Conservation (phyloP, 1,284 basidiomycete species). For the Marasmius tenuissimus region DNA sequence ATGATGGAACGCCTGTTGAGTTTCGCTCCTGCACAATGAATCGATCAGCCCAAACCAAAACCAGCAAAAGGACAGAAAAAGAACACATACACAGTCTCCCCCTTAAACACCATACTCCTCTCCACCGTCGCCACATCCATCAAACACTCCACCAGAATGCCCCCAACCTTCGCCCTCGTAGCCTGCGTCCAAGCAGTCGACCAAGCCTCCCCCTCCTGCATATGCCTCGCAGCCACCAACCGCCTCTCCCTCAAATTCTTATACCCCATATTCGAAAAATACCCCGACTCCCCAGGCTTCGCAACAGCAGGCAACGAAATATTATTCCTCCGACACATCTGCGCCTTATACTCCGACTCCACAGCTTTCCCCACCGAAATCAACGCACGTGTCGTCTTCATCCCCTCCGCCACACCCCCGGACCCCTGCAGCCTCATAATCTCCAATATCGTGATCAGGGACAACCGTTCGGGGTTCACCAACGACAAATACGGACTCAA, state of each 20-base stretch:
- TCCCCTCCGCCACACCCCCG: slow-evolving; percentile 80
- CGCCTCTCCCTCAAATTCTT: slow-evolving; percentile 56
- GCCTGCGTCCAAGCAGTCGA: slow-evolving; percentile 82
- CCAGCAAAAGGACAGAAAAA: slow-evolving; percentile 1
- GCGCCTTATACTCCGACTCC: slow-evolving; percentile 86
- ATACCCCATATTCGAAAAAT: slow-evolving; percentile 62
- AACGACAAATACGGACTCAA: slow-evolving; percentile 70
- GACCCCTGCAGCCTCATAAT: slow-evolving; percentile 83
- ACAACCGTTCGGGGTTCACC: slow-evolving; percentile 78
- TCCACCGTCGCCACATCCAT: slow-evolving; percentile 85
- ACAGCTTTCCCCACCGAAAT: slow-evolving; percentile 84
- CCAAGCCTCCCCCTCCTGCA: slow-evolving; percentile 68
- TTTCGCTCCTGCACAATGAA: slow-evolving; percentile 56
- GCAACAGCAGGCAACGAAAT: slow-evolving; percentile 47
- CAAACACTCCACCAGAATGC: slow-evolving; percentile 80
- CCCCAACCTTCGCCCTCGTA: slow-evolving; percentile 78
- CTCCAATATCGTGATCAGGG: slow-evolving; percentile 89
- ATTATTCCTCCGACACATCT: slow-evolving; percentile 72
- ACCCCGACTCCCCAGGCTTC: slow-evolving; percentile 37
- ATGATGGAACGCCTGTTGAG: slow-evolving; percentile 91
- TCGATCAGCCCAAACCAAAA: slow-evolving; percentile 2
- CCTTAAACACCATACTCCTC: slow-evolving; percentile 56
- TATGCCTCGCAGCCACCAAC: slow-evolving; percentile 62
- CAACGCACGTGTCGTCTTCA: slow-evolving; percentile 88
- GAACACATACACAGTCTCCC: slow-evolving; percentile 53